Evolutionary conservation across 768 basidiomycete species (phyloP).

Genomic region (Naematelia aurantialba): DNA sequence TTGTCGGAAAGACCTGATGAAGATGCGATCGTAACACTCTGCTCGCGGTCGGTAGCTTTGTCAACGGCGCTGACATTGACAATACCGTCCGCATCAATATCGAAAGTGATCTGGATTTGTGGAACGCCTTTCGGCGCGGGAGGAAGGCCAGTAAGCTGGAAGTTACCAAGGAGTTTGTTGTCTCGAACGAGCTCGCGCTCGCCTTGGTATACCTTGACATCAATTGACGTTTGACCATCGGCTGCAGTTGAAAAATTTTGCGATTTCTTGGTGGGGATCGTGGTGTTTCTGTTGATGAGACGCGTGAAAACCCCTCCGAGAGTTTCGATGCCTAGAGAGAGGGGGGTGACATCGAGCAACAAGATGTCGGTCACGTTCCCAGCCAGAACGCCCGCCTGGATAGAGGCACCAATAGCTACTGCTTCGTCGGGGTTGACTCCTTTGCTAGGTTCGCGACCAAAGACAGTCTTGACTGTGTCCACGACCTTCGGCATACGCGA

Average conservation of each 20-base stretch:
- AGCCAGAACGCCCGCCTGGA: conserved; percentile 95
- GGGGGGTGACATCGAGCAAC: conserved; percentile 58
- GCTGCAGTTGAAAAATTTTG: conserved; percentile 98
- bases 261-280: conserved; percentile 99
- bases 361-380: conserved; percentile 91
- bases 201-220: conserved; percentile 99
- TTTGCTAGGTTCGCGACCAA: conserved; percentile 95
- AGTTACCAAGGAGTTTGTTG: conserved; percentile 98
- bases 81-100: conserved; percentile 87
- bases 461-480: conserved; percentile 88
- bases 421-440: conserved; percentile 99
- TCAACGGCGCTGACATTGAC: conserved; percentile 93
- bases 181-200: conserved; percentile 98
- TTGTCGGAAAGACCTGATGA: conserved; percentile 93
- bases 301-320: conserved; percentile 99
- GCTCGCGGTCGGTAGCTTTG: conserved; percentile 55
- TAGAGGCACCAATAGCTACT: conserved; percentile 95
- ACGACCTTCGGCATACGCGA: conserved; percentile 93
- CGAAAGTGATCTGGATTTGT: conserved; percentile 85
- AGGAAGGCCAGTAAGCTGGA: conserved; percentile 97
- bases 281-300: conserved; percentile 95
- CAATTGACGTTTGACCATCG: conserved; percentile 98
- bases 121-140: conserved; percentile 61
- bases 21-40: conserved; percentile 73
- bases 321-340: conserved; percentile 91